Evolutionary conservation across 495 filamentous ascomycete species (phyloP).

Genomic region (Aspergillus sclerotioniger): DNA sequence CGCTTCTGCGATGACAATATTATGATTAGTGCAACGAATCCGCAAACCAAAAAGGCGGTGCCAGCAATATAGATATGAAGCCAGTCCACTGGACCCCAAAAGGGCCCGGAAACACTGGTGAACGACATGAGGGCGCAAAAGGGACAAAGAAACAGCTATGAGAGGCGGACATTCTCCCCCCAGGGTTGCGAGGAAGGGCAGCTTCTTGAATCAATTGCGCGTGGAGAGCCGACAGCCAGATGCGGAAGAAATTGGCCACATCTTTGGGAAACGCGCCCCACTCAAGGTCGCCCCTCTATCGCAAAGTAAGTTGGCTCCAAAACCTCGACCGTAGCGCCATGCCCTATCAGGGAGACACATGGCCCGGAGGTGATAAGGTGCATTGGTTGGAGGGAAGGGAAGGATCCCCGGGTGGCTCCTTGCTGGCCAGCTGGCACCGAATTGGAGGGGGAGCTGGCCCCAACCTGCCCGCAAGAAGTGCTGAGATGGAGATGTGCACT

Average conservation of each 20-base stretch:
- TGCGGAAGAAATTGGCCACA: conserved; percentile 15
- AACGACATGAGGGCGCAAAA: conserved; percentile 15
- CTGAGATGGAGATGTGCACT: background rate
- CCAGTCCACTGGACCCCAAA: conserved; percentile 28
- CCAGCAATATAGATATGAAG: conserved; percentile 40
- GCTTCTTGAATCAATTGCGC: conserved; percentile 26
- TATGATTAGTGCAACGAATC: conserved; percentile 36
- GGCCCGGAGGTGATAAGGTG: conserved; percentile 27
- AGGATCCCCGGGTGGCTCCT: conserved; percentile 9
- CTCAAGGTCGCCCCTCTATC: conserved; percentile 14
- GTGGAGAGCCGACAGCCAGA: conserved; percentile 5
- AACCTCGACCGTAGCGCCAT: conserved; percentile 19
- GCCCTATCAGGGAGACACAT: conserved; percentile 47
- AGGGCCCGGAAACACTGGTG: conserved; percentile 12
- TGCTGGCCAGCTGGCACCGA: conserved; percentile 2
- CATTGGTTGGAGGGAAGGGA: conserved; percentile 8
- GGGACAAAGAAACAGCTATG: conserved; percentile 2
- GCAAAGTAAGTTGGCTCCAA: conserved; percentile 11
- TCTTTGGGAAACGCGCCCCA: conserved; percentile 16
- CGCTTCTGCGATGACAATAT: conserved; percentile 31
- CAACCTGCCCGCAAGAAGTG: background rate
- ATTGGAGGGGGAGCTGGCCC: background rate
- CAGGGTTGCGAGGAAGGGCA: conserved; percentile 10
- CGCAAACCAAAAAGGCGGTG: conserved; percentile 37
- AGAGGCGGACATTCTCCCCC: conserved; percentile 10